Base-by-base conservation (phyloP, 768 basidiomycete species). In the Auricularia auricula-judae region DNA sequence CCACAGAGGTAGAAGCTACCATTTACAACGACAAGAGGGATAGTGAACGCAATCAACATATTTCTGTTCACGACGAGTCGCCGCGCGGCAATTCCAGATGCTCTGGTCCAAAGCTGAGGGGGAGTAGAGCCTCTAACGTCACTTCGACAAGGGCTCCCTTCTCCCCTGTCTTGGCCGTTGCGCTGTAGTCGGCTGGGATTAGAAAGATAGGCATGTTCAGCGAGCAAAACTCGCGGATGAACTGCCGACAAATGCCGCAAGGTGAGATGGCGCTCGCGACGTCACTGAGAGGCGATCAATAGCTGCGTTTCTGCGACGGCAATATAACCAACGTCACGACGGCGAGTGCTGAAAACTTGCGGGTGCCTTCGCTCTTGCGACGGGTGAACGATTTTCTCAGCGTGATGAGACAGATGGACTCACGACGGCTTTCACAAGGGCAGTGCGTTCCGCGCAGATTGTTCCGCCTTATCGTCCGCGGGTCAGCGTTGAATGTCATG, bases 391-490 rank as follows among this genome's bases (percentile, higher is more conserved):
- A 29, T 29, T 29, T 29, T 29, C 29, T 29, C 29, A 29, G 29
- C 29, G 29, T 2, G 29, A 3, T 42, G 39, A 7, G 3, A 42
- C 10, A 64, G 14, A 69, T 18, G 36, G 33, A 47, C 16, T 47
- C 67, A 95, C 94, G 23, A 89, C 86, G 34, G 93, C 95, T 74
- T 97, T 97, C n/a, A 93, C 88, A 63, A 99, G 79, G 0, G 95
- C 95, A 0, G 96, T 98, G 36, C 95, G 80, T 73, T 99, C 96
- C 0, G 96, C 96, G 68, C 96, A 98, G 65, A 98, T 95, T 0
- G 89, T 84, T 1, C 84, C 92, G 3, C 94, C 94, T 96, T 58
- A 16, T n/a, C 8, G 39, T 42, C 39, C 12, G 29, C 39, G 39
- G 7, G 12, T 42, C 12, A 42, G 39, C 39, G 8, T 12, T 10